Conservation (phyloP, 108 stramenopile species). For the Stephanodiscus minutulus region DNA sequence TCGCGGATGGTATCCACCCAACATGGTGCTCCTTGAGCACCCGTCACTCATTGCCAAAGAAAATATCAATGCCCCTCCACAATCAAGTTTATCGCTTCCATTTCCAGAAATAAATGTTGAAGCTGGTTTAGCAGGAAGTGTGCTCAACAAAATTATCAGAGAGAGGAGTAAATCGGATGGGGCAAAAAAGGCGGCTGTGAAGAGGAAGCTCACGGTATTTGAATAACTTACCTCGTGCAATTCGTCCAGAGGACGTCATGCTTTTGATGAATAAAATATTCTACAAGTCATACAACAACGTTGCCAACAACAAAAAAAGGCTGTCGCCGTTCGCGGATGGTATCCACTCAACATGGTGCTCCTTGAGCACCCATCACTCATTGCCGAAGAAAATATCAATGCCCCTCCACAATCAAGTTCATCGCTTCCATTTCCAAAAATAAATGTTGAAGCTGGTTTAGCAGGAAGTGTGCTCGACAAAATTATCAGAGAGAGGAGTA, state of each 20-base stretch:
- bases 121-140: no score
- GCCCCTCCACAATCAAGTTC: slow-evolving; percentile 1
- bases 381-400: background rate
- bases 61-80: no score
- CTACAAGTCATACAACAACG: slow-evolving; percentile 2
- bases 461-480: background rate
- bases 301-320: background rate
- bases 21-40: no score
- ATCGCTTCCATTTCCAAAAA: no score
- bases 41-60: no score
- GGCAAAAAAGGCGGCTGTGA: no score
- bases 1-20: no score
- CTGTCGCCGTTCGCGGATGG: slow-evolving; percentile 13
- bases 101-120: no score
- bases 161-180: no score
- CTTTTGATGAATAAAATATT: background rate
- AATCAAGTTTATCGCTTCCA: no score
- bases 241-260: slow-evolving; percentile 12
- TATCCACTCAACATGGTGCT: slow-evolving; percentile 12
- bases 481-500: background rate
- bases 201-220: no score
- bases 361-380: slow-evolving; percentile 10
- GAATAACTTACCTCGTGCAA: background rate
- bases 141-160: no score
- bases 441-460: background rate